Evolutionary conservation across 1,139 yeast species (phyloP).

Genomic region (Taphrina confusa): DNA sequence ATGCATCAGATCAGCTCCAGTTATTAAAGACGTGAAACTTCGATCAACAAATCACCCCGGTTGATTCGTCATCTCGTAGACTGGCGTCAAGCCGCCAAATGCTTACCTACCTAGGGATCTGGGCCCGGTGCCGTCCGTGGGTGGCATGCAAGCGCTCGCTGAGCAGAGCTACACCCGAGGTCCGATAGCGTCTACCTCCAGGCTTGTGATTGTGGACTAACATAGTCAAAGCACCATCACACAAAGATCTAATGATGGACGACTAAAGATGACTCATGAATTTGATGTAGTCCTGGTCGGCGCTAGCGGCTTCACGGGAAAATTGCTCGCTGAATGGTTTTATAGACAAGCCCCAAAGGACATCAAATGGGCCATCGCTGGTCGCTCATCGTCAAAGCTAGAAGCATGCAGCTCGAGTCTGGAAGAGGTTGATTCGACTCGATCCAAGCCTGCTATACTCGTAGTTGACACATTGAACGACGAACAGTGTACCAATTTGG

Average conservation of each 20-base stretch:
- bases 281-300: constrained; percentile 18
- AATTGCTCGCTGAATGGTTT: constrained; percentile 11
- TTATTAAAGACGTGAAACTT: too few species aligned
- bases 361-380: constrained; percentile 22
- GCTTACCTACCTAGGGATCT: too few species aligned
- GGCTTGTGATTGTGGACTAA: too few species aligned
- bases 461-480: constrained; percentile 8
- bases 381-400: constrained; percentile 7
- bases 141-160: too few species aligned
- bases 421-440: background rate
- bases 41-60: too few species aligned
- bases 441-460: constrained; percentile 1
- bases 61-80: too few species aligned
- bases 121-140: too few species aligned
- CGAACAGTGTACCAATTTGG: background rate
- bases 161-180: too few species aligned
- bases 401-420: background rate
- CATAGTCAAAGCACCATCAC: too few species aligned
- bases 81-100: too few species aligned
- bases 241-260: background rate
- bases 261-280: background rate
- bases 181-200: too few species aligned
- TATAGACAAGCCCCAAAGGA: background rate
- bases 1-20: too few species aligned
- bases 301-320: constrained; percentile 19